Conservation (phyloP, 2,329 filamentous ascomycete genomes). For the Botrytis pseudocinerea region DNA sequence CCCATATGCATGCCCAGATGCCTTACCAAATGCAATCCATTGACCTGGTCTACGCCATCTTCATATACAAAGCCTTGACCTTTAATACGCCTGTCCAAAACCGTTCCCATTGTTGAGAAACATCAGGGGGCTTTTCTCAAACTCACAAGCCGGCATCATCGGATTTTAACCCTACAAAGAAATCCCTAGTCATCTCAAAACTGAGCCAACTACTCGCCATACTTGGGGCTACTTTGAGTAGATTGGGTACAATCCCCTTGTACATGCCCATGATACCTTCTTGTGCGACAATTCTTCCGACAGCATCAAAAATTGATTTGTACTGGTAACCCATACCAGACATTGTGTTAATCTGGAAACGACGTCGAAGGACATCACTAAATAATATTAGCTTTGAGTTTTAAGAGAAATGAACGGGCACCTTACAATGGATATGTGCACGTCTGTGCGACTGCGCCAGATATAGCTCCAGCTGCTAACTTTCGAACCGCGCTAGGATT, state of each 20-base stretch:
- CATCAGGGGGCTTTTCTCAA: neutral
- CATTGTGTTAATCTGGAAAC: slow-evolving; percentile 99
- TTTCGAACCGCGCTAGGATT: slow-evolving; percentile 81
- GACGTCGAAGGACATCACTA: slow-evolving; percentile 85
- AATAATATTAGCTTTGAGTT: slow-evolving; percentile 29
- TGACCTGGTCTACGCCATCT: slow-evolving; percentile 25
- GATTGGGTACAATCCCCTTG: slow-evolving; percentile 92
- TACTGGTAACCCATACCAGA: slow-evolving; percentile 97
- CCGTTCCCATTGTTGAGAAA: slow-evolving; percentile 12
- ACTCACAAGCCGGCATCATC: slow-evolving; percentile 36
- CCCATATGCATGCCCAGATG: slow-evolving; percentile 38
- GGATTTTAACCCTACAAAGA: slow-evolving; percentile 65
- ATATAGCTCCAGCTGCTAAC: slow-evolving; percentile 84
- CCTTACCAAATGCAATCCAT: slow-evolving; percentile 34
- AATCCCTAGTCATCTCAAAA: slow-evolving; percentile 90
- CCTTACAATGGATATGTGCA: slow-evolving; percentile 96
- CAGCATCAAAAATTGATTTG: slow-evolving; percentile 79
- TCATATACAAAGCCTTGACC: slow-evolving; percentile 39
- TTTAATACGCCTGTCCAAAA: slow-evolving; percentile 22
- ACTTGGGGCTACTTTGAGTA: slow-evolving; percentile 95
- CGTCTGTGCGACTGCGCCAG: slow-evolving; percentile 94
- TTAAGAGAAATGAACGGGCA: slow-evolving; percentile 26
- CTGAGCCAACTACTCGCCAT: slow-evolving; percentile 99
- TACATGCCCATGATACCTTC: slow-evolving; percentile 87
- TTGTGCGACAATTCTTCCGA: slow-evolving; percentile 76